Conservation (phyloP, 176 grass and related monocot genomes). For the Echinochloa phyllopogon region DNA sequence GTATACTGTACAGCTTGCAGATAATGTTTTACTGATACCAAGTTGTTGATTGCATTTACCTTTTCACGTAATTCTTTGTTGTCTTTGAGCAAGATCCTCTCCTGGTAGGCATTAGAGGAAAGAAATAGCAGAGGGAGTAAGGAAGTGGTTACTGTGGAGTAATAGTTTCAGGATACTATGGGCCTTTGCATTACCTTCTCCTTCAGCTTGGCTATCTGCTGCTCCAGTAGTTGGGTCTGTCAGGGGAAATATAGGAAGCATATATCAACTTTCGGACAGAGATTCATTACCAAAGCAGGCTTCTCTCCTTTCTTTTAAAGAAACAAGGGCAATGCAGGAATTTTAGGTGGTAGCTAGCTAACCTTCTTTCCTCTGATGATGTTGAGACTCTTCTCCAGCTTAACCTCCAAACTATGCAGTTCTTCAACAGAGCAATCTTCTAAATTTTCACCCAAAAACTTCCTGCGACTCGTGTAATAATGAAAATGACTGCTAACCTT, state of each 20-base stretch:
- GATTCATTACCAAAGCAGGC: not conserved
- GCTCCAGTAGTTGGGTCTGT: constrained; percentile 59
- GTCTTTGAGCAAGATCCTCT: constrained; percentile 50
- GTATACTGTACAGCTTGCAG: not conserved
- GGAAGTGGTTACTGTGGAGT: not conserved
- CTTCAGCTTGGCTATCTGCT: constrained; percentile 68
- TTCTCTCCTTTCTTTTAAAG: not conserved
- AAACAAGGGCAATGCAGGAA: not conserved
- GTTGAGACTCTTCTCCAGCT: constrained; percentile 55
- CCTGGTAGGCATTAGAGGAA: constrained; percentile 37
- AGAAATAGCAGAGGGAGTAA: not conserved
- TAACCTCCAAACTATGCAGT: constrained; percentile 50
- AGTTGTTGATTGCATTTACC: constrained; percentile 33
- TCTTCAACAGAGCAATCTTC: constrained; percentile 62
- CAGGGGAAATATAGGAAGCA: constrained; percentile 8
- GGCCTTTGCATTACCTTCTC: constrained; percentile 55
- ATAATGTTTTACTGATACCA: not conserved
- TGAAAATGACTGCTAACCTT: not conserved
- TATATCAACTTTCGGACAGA: constrained; percentile 20
- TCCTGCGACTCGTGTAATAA: constrained; percentile 48
- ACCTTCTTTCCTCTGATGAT: constrained; percentile 63
- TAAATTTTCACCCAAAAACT: constrained; percentile 64
- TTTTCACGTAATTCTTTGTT: constrained; percentile 53
- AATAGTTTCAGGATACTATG: not conserved
- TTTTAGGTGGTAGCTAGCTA: not conserved